Evolutionary conservation across 2,329 filamentous ascomycete genomes (phyloP), one percentile per base, ranked within the genome.

Genomic region (Colletotrichum sp.): DNA sequence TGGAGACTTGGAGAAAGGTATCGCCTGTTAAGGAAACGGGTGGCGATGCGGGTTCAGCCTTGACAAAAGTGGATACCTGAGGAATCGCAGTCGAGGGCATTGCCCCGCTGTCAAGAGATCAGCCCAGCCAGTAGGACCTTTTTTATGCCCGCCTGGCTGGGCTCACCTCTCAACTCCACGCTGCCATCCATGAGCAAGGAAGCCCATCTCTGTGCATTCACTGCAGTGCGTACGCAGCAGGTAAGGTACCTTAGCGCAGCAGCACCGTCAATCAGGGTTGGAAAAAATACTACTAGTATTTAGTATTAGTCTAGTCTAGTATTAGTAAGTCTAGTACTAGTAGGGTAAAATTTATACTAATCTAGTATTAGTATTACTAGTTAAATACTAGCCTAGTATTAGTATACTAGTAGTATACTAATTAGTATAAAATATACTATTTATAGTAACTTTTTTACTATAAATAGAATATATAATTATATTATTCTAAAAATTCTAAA

Each of bases 61-160:
- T 76, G 52, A 73, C 69, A 76, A 16, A 67, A 60, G 68, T 16
- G 30, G 16, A 26, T 30, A 34, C 36, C 15, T 10, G n/a, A 18
- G 63, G 28, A 67, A 34, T 55, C 21, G n/a, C 18, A 8, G 16
- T 57, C 73, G 63, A 49, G 64, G 73, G 52, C 39, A 21, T 9
- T 32, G 49, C 72, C 72, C 49, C 72, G 55, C 62, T 62, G 28
- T 59, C 62, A 30, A 26, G 52, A 62, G 55, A 52, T 57, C 55
- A 57, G 30, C 21, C 44, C 44, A 57, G 24, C 68, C 68, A 70
- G 57, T 63, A 70, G 72, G 69, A 72, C 32, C 72, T 68, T 72
- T 75, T 59, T 39, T 34, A 63, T 44, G 21, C 21, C 72, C 72
- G 49, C 60, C 32, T 32, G 44, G 60, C 68, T 71, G 49, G 52